These are phyloP conservation scores for Ustilago sp. DNA, from an alignment of 1,284 basidiomycete species.

Conservation along the genomic window DNA sequence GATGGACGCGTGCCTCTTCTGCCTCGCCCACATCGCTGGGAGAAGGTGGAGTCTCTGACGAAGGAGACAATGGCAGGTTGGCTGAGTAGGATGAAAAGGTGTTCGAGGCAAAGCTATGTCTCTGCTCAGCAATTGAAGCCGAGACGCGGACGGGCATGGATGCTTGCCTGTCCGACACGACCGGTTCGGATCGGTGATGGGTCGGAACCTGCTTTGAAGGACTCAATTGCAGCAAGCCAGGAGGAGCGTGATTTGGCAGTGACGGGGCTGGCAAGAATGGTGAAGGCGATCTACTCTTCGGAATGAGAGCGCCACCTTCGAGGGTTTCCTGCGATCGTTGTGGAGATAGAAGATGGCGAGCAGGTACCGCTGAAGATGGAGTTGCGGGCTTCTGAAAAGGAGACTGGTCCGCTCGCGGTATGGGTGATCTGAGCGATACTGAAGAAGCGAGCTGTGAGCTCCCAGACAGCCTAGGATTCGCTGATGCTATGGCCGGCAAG, in stretches of 20 bases:
- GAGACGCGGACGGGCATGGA: conserved; percentile 7
- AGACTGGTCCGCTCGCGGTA: conserved; percentile 27
- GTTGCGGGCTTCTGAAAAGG: conserved; percentile 22
- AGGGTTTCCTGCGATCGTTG: conserved; percentile 31
- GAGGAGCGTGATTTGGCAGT: neutral
- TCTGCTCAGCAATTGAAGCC: conserved; percentile 6
- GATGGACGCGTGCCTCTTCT: conserved; percentile 59
- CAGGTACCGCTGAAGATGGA: conserved; percentile 14
- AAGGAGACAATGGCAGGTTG: conserved; percentile 27
- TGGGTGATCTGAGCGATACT: conserved; percentile 20
- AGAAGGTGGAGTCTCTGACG: conserved; percentile 33
- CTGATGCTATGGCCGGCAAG: conserved; percentile 19
- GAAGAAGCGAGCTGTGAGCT: conserved; percentile 22
- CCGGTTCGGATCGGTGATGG: conserved; percentile 13
- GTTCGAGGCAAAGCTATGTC: conserved; percentile 26
- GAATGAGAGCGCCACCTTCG: conserved; percentile 5
- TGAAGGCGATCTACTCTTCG: conserved; percentile 19
- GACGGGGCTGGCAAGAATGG: neutral
- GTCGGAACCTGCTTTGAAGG: conserved; percentile 15
- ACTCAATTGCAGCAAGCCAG: conserved; percentile 8
- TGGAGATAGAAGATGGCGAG: conserved; percentile 25
- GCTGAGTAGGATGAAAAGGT: conserved; percentile 12
- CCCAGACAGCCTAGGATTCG: conserved; percentile 5
- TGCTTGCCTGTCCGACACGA: conserved; percentile 19
- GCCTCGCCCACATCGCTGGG: conserved; percentile 45